Percentiles rank a stretch among this genome's conserved stretches.
phyloP scores from a whole-genome alignment of 352 stramenopile genomes.

The Aphanomyces euteiches region DNA sequence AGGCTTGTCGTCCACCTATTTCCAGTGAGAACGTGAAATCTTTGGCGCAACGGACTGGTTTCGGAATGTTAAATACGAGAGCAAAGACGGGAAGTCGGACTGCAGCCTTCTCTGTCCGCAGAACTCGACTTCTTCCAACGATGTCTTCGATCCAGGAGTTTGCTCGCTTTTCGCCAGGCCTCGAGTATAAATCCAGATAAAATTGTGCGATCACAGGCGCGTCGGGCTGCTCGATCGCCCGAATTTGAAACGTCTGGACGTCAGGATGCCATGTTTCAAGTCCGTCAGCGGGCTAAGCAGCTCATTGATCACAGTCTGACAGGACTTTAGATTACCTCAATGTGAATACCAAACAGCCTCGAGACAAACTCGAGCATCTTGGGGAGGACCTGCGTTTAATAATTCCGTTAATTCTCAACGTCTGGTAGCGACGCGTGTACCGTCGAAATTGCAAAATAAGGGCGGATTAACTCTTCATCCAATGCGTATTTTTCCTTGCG shows the following conservation, averaged over 20 bases:
- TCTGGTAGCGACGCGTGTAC: constrained; percentile 42
- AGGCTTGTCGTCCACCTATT: constrained; percentile 86
- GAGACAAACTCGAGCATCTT: constrained; percentile 94
- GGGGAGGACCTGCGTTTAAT: constrained; percentile 63
- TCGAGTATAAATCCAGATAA: constrained; percentile 96
- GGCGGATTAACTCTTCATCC: constrained; percentile 95
- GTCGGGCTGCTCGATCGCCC: constrained; percentile 18
- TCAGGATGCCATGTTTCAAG: constrained; percentile 34
- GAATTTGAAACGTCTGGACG: not conserved
- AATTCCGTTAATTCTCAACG: not conserved
- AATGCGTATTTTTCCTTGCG: constrained; percentile 94
- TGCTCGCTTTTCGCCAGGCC: constrained; percentile 95
- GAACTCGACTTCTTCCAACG: not conserved
- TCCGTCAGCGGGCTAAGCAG: constrained; percentile 43
- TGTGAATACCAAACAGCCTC: constrained; percentile 92
- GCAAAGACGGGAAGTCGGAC: not conserved
- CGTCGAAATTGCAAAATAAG: constrained; percentile 94
- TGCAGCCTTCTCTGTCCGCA: not conserved
- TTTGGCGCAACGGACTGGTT: not conserved
- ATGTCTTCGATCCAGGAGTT: constrained; percentile 97
- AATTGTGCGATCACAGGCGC: constrained; percentile 91
- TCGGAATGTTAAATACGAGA: not conserved
- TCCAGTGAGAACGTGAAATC: not conserved
- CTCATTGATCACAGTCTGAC: not conserved
- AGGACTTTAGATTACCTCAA: constrained; percentile 46